Base-by-base conservation (phyloP, 2,329 filamentous ascomycete genomes). In the Talaromyces sp. region DNA sequence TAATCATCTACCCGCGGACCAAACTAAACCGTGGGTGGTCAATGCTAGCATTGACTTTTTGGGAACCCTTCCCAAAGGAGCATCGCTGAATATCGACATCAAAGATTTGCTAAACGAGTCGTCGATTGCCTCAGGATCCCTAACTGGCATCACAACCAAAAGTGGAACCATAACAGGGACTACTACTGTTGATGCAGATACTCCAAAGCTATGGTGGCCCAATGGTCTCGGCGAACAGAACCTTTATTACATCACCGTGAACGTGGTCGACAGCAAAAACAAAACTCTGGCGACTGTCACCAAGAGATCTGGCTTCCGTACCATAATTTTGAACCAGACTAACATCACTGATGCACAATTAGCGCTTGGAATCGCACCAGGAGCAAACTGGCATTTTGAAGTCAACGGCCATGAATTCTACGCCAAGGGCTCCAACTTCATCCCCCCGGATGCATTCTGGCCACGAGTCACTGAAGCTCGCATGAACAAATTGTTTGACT, bases 391-490 rank as follows among this genome's bases (percentile, higher is more conserved):
- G 85, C 84, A 88, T 68, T 88, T 89, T 65, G 85, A 88, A 68
- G 79, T 89, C 63, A 89, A 89, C 63, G 85, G 86, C 0, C 80
- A 84, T 56, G 81, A 85, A 12, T 86, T 89, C 65, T 89, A 87
- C 66, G 85, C 84, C 2, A 87, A 87, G 68, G 86, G 85, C 4
- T 85, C 83, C 18, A 87, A 88, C 65, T 82, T 88, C 65, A 85
- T 88, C 56, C 85, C 85, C 0, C 84, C 84, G 0, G 85, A 87
- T 68, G 79, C 81, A 2, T 88, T 88, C 69, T 87, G 85, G 84
- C 81, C 85, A 1, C 77, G 84, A 51, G 85, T 88, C 5, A 87
- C 83, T 0, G 70, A 76, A 28, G 72, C 74, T 0, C 80, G 79
- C 51, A 85, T 88, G 66, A 70, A 73, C 5, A 75, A 79, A 42